These are phyloP conservation scores for Trametes cingulata DNA, from an alignment of 768 basidiomycete species.

Conservation along the genomic window DNA sequence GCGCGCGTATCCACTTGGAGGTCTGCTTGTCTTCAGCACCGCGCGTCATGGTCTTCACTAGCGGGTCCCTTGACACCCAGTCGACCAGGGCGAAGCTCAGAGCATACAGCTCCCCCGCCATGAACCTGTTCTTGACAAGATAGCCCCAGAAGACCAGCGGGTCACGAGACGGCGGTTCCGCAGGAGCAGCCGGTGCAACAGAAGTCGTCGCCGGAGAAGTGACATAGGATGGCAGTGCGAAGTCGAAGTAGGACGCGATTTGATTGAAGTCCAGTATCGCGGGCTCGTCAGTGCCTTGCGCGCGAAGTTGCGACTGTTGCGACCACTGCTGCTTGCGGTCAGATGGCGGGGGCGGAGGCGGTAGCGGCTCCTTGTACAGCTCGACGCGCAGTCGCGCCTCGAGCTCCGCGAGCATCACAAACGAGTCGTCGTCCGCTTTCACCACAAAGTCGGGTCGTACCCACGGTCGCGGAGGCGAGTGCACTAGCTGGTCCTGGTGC, in stretches of 20 bases:
- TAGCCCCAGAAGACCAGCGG: conserved; percentile 88
- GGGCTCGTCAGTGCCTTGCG: neutral
- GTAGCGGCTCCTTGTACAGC: conserved; percentile 45
- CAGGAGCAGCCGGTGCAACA: conserved; percentile 13
- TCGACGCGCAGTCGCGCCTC: conserved; percentile 86
- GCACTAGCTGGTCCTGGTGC: conserved; percentile 48
- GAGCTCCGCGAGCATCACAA: conserved; percentile 92
- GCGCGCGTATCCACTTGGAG: conserved; percentile 87
- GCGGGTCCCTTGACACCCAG: conserved; percentile 79
- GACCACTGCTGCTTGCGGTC: conserved; percentile 1
- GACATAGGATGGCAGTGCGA: neutral
- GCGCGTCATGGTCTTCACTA: conserved; percentile 61
- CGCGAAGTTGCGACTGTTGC: neutral
- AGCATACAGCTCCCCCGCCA: conserved; percentile 94
- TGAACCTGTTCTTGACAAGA: conserved; percentile 88
- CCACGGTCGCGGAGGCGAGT: conserved; percentile 55
- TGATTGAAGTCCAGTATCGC: conserved; percentile 6
- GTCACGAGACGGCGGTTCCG: conserved; percentile 38
- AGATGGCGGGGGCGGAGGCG: conserved; percentile 8
- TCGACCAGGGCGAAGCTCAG: conserved; percentile 86
- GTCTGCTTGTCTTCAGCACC: conserved; percentile 95
- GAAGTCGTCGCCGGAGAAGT: conserved; percentile 7
- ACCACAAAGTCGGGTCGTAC: conserved; percentile 88
- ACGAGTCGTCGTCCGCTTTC: conserved; percentile 95
- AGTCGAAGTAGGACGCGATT: conserved; percentile 5